Evolutionary conservation across 805 yeast genomes (phyloP).

Genomic region (Saccharomycopsis schoenii): DNA sequence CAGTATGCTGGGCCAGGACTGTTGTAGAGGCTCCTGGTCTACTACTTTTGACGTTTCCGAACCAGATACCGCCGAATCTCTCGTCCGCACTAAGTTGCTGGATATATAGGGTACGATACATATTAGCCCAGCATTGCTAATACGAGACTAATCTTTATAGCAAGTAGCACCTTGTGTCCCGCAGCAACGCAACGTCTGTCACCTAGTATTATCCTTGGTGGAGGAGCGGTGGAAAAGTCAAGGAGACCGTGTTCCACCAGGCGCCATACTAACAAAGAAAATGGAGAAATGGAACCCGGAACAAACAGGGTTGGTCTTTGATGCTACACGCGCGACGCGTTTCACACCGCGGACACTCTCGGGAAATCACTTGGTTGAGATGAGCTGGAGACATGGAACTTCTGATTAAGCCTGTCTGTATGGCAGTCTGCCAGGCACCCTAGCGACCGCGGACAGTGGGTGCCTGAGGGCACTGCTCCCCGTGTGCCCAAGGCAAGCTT

Average conservation of each 20-base stretch:
- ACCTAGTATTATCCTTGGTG: neutral
- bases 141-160: too few species aligned
- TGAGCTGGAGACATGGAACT: neutral
- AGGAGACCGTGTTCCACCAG: neutral
- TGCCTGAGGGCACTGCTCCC: too few species aligned
- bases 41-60: too few species aligned
- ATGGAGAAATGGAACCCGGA: slow-evolving; percentile 1
- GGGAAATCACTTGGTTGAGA: neutral
- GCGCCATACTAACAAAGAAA: neutral
- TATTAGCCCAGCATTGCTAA: too few species aligned
- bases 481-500: neutral
- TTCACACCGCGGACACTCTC: neutral
- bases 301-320: neutral
- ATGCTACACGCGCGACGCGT: neutral
- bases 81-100: too few species aligned
- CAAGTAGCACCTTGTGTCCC: too few species aligned
- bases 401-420: neutral
- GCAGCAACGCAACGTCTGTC: too few species aligned
- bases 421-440: neutral
- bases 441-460: too few species aligned
- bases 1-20: too few species aligned
- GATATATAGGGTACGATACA: too few species aligned
- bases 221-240: neutral
- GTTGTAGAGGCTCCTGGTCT: too few species aligned
- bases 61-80: too few species aligned